Base-by-base conservation (phyloP, 768 basidiomycete species). In the Lentinula sp. region DNA sequence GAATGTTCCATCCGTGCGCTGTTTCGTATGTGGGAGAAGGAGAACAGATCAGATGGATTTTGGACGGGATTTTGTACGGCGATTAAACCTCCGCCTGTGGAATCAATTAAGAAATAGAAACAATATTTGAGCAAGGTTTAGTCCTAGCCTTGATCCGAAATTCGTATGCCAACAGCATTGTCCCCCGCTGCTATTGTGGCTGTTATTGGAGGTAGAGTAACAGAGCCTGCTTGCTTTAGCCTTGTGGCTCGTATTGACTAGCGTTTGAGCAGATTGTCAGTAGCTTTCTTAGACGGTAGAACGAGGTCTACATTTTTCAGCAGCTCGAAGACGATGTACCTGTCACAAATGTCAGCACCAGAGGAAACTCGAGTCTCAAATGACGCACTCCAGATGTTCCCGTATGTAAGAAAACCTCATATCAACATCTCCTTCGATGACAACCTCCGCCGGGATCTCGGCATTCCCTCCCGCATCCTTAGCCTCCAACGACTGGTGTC, bases 321-420 rank as follows among this genome's bases (percentile, higher is more conserved):
- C n/a, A 95, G 71, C 68, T 95, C 93, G 67, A 95, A 94, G 20
- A 94, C 72, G 54, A 95, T 89, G 70, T 95, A 95, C 71, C 88
- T 90, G 66, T 2, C 28, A 33, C 28, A 12, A 10, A 18, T 33
- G 62, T 48, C 57, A 63, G 56, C 48, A 10, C 15, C n/a, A 15
- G 42, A 37, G 18, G 6, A 16, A 32, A 48, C 8, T 6, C 12
- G 18, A 28, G 23, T 13, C 20, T 9, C 20, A 9, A 23, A 55
- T 20, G 57, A 70, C 84, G 69, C 64, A 91, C 90, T 94, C 92
- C 53, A 94, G 75, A 72, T 95, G 92, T 69, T 95, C 92, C 45
- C 83, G 82, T 63, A 95, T 93, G 69, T 93, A 96, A 1, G 91
- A 77, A 71, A 95, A 93, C 61, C 74, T 81, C 2, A 85, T 84